Conservation (phyloP, 192 early-diverging fungal genomes). For the Umbelopsis sp. region DNA sequence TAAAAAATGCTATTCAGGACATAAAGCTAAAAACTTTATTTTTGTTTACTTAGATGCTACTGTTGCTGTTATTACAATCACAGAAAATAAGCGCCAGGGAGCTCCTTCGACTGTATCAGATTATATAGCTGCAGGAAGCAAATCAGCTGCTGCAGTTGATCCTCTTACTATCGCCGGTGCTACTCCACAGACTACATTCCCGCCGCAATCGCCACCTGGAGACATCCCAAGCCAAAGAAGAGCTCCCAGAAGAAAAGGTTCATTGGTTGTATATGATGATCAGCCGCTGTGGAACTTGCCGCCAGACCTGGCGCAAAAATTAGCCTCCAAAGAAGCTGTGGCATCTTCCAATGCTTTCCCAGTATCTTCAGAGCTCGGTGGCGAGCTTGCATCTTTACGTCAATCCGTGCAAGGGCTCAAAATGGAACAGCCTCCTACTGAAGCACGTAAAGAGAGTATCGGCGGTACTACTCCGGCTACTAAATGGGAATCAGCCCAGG, state of each 20-base stretch:
- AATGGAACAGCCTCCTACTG: neutral
- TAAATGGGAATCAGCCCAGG: slow-evolving; percentile 51
- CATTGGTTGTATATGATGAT: slow-evolving; percentile 69
- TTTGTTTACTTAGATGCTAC: slow-evolving; percentile 29
- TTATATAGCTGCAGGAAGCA: slow-evolving; percentile 19
- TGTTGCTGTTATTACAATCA: slow-evolving; percentile 32
- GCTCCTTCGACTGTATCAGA: slow-evolving; percentile 31
- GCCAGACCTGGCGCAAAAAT: slow-evolving; percentile 19
- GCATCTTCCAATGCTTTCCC: slow-evolving; percentile 6
- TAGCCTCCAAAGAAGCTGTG: slow-evolving; percentile 9
- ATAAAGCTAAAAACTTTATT: too few species aligned
- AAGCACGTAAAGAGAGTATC: slow-evolving; percentile 20
- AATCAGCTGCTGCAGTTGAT: neutral
- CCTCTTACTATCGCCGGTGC: neutral
- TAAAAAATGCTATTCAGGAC: neutral
- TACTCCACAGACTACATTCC: neutral
- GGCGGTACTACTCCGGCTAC: slow-evolving; percentile 10
- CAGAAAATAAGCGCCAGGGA: slow-evolving; percentile 24
- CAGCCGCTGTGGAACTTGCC: slow-evolving; percentile 44
- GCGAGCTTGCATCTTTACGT: neutral
- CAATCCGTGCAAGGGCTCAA: neutral
- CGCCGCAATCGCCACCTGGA: slow-evolving; percentile 3
- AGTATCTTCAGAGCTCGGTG: slow-evolving; percentile 1
- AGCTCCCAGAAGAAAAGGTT: slow-evolving; percentile 49
- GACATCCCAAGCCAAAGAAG: slow-evolving; percentile 23